These are phyloP conservation scores for Lagenidium giganteum DNA, from an alignment of 352 stramenopile species.

Conservation along the genomic window DNA sequence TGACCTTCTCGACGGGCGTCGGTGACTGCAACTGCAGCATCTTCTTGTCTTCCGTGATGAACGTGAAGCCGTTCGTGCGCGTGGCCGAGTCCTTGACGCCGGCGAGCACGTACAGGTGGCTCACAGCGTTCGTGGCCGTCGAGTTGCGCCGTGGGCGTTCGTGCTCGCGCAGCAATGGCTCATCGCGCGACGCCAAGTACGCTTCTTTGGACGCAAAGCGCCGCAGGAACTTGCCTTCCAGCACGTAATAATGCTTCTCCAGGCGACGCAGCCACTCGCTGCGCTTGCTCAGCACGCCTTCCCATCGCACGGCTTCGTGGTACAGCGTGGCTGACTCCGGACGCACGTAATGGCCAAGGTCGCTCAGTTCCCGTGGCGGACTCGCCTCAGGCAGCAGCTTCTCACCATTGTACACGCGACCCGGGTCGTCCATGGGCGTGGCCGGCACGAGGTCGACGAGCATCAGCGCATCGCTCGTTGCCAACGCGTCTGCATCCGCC, in stretches of 20 bases:
- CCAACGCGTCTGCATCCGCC: no score
- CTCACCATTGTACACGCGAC: background rate
- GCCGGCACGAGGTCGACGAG: no score
- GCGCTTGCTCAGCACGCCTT: constrained; percentile 71
- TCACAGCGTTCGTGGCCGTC: constrained; percentile 38
- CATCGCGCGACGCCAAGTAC: constrained; percentile 71
- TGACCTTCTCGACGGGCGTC: constrained; percentile 79
- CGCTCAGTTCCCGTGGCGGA: constrained; percentile 13
- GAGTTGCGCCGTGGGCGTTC: constrained; percentile 36
- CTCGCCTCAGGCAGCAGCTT: constrained; percentile 8
- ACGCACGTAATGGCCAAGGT: constrained; percentile 33
- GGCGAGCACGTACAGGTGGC: constrained; percentile 74
- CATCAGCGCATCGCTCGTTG: no score
- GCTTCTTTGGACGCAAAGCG: constrained; percentile 82
- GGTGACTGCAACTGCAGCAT: constrained; percentile 71
- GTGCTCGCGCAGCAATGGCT: constrained; percentile 52
- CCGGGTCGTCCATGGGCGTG: no score
- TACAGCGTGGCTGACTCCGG: constrained; percentile 64
- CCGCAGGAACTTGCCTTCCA: constrained; percentile 81
- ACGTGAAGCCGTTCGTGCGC: constrained; percentile 80
- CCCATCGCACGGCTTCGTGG: constrained; percentile 81
- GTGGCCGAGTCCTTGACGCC: constrained; percentile 82
- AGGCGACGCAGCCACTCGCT: constrained; percentile 80
- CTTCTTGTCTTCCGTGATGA: constrained; percentile 86
- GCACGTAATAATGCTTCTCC: constrained; percentile 84